phyloP scores from a whole-genome alignment of 1,139 yeast species.

The Suhomyces coccinellae region DNA sequence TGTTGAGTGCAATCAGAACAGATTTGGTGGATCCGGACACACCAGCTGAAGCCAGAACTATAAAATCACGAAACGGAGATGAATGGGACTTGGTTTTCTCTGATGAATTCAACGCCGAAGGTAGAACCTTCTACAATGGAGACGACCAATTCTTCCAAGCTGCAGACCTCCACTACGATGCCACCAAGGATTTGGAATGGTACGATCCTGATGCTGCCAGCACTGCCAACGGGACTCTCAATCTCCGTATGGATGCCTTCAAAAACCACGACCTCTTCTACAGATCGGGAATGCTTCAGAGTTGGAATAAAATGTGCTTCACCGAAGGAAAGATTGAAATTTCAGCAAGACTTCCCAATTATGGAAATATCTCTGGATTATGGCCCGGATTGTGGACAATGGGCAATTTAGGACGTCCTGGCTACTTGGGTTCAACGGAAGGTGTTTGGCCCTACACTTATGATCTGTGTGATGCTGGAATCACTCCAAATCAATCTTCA shows the following conservation, averaged over 20 bases:
- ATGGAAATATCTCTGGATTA: conserved; percentile 30
- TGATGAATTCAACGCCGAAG: conserved; percentile 32
- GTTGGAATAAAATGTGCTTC: conserved; percentile 32
- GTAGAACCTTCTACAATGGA: conserved; percentile 32
- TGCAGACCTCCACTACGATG: conserved; percentile 30
- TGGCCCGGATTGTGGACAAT: conserved; percentile 38
- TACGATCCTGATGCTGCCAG: conserved; percentile 35
- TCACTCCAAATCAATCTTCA: conserved; percentile 32
- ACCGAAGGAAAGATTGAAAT: conserved; percentile 28
- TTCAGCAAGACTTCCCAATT: conserved; percentile 28
- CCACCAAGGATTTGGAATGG: conserved; percentile 35
- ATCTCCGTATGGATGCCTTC: conserved; percentile 29
- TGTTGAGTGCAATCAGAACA: conserved; percentile 26
- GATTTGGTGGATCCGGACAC: conserved; percentile 30
- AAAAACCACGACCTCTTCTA: conserved; percentile 30
- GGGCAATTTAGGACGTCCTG: conserved; percentile 34
- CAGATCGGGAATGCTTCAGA: conserved; percentile 33
- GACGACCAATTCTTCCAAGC: conserved; percentile 34
- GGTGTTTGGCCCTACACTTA: conserved; percentile 36
- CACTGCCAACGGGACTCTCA: conserved; percentile 29
- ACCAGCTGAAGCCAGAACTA: conserved; percentile 19
- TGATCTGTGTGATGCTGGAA: conserved; percentile 34
- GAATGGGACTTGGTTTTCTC: conserved; percentile 29
- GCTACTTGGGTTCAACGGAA: conserved; percentile 28
- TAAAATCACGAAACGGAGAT: conserved; percentile 18